Conservation (phyloP, 306 rosid species). For the Pterocarpus macrocarpus region DNA sequence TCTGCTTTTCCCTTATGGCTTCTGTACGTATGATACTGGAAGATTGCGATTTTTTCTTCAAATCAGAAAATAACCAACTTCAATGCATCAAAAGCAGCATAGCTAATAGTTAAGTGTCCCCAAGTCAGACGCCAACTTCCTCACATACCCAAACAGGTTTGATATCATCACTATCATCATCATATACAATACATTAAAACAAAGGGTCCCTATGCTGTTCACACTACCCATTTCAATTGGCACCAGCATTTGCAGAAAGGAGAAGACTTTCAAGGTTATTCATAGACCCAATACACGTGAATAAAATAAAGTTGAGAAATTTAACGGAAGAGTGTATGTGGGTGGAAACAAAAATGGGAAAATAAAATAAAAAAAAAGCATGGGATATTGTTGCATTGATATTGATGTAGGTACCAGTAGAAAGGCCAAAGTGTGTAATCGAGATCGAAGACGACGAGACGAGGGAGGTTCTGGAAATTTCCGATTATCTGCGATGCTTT, state of each 20-base stretch:
- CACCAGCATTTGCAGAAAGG: not conserved
- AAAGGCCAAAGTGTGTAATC: not conserved
- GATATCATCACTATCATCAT: not conserved
- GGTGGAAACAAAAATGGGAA: not conserved
- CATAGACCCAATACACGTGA: not conserved
- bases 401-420: not conserved
- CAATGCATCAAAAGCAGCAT: too few relatives aligned
- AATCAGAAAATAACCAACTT: too few relatives aligned
- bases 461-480: not conserved
- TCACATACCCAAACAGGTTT: too few relatives aligned
- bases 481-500: not conserved
- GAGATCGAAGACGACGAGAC: not conserved
- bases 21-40: too few relatives aligned
- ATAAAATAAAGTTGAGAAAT: not conserved
- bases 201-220: not conserved
- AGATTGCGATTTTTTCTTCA: too few relatives aligned
- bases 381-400: too few relatives aligned
- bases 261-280: not conserved
- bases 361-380: too few relatives aligned
- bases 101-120: too few relatives aligned
- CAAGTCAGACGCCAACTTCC: not conserved
- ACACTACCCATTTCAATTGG: not conserved
- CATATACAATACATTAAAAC: not conserved
- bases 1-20: too few relatives aligned
- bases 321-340: not conserved